Evolutionary conservation across 2,329 filamentous ascomycete species (phyloP).

Genomic region (Aspergillus neotritici): DNA sequence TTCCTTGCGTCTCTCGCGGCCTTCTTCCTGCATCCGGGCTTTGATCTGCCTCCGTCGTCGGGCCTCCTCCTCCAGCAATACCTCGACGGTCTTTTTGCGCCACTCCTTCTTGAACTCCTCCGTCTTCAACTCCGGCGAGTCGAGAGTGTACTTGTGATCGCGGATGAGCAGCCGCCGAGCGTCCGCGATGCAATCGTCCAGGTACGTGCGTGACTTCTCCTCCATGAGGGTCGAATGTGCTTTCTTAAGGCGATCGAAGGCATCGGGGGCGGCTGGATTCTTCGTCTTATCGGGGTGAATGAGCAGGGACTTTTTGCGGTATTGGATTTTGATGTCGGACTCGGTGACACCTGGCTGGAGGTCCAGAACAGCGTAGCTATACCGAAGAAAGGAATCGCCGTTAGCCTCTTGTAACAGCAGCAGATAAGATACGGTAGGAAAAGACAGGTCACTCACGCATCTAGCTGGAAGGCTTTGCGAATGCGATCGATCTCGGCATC

Average conservation of each 20-base stretch:
- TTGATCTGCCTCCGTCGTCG: slow-evolving; percentile 78
- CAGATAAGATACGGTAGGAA: background rate
- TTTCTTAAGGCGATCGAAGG: slow-evolving; percentile 94
- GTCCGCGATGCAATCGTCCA: slow-evolving; percentile 94
- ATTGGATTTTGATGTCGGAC: slow-evolving; percentile 88
- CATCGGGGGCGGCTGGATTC: slow-evolving; percentile 84
- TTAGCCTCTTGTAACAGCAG: slow-evolving; percentile 1
- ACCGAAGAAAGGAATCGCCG: too few relatives aligned
- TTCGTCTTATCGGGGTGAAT: slow-evolving; percentile 98
- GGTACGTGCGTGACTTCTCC: slow-evolving; percentile 77
- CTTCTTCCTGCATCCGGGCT: slow-evolving; percentile 94
- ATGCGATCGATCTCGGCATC: slow-evolving; percentile 96
- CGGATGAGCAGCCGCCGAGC: slow-evolving; percentile 91
- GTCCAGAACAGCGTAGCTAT: slow-evolving; percentile 84
- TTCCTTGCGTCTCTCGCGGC: slow-evolving; percentile 74
- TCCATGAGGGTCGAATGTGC: slow-evolving; percentile 87
- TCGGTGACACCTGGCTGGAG: slow-evolving; percentile 93
- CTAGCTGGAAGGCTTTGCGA: slow-evolving; percentile 76
- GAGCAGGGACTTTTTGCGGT: slow-evolving; percentile 96
- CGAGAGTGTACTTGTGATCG: slow-evolving; percentile 86
- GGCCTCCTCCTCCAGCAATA: slow-evolving; percentile 89
- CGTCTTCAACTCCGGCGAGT: slow-evolving; percentile 76
- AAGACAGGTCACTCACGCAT: slow-evolving; percentile 49
- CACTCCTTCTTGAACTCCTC: slow-evolving; percentile 77
- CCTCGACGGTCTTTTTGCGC: slow-evolving; percentile 82